Base-by-base conservation (phyloP, 257 asterid species). In the Penstemon eatonii region DNA sequence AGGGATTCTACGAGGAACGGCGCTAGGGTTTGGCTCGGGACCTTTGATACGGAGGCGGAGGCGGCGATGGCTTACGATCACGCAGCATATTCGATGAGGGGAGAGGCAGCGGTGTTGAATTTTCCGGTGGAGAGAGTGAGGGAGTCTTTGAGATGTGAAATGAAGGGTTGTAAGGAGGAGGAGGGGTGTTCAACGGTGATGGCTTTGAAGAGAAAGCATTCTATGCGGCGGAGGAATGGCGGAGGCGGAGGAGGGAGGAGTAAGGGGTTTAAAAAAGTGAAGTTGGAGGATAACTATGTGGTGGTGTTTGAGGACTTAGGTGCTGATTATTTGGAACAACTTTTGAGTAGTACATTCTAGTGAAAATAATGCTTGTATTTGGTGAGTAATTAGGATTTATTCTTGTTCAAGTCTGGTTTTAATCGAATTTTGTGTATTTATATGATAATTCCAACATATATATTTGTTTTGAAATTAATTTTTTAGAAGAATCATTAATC, bases 291-390 rank as follows among this genome's bases (percentile, higher is more conserved):
- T 61, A 83, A 85, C 52, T 78, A 81, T 60, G 69, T 83, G 72
- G 85, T 90, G 12, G 96, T 86, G 73, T 86, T 90, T 53, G 89
- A 90, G 73, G 97, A 90, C 53, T 78, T 90, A 76, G 97, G 97
- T 0, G 80, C 83, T 65, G 96, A 90, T 43, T 90, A 81, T 47
- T 82, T 90, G 75, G 96, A 88, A 62, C 85, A 86, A 65, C 96
- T 90, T 19, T 78, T 90, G 83, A 78, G 81, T 67, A 63, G 53
- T 25, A 25, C 33, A 25, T 25, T 25, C 33, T 25, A 25, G 33
- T 25, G 33, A 25, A 25, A 25, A 25, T 25, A 25, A 25, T 25
- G 33, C 33, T 25, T 25, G 33, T 25, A 25, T 25, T 25, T 25
- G 33, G 33, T 25, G 33, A 25, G 33, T 25, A 25, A 25, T 25